Evolutionary conservation across 2,329 filamentous ascomycete species (phyloP).

Genomic region (Curvularia spicifera): DNA sequence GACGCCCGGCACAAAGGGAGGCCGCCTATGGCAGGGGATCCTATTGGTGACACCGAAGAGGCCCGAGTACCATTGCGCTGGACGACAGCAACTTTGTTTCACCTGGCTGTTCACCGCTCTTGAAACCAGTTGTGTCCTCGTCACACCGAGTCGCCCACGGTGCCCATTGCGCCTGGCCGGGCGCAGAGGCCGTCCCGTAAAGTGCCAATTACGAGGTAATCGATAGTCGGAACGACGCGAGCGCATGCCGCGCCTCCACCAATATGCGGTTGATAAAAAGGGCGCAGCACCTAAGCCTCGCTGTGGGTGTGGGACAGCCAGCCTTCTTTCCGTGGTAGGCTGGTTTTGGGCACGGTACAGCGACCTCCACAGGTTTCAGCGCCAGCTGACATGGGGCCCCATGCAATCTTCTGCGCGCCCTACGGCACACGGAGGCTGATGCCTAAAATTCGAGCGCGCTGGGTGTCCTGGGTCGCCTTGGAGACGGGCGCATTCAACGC

Average conservation of each 20-base stretch:
- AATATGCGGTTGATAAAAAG: conserved; percentile 28
- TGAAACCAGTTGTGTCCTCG: background rate
- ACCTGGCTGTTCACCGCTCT: conserved; percentile 12
- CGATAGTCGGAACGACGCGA: background rate
- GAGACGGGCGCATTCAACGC: background rate
- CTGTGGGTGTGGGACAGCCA: conserved; percentile 26
- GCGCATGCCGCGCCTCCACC: conserved; percentile 13
- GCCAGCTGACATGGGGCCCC: conserved; percentile 31
- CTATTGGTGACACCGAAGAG: too few relatives aligned
- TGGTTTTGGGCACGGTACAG: conserved; percentile 16
- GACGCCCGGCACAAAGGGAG: conserved; percentile 1
- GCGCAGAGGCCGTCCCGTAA: background rate
- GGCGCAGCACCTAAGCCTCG: conserved; percentile 39
- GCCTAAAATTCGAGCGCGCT: conserved; percentile 18
- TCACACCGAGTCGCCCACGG: conserved; percentile 1
- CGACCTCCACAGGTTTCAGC: conserved; percentile 36
- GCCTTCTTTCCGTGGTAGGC: conserved; percentile 28
- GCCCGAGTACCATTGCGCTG: too few relatives aligned
- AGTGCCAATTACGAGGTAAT: background rate
- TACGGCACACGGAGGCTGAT: conserved; percentile 31
- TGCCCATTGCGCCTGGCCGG: background rate
- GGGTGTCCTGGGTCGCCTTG: background rate
- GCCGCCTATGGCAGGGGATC: conserved; percentile 23
- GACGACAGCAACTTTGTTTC: conserved; percentile 10
- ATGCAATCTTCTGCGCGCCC: conserved; percentile 36